Base-by-base conservation (phyloP, 1,284 basidiomycete species). In the Paramarasmius palmivorus region DNA sequence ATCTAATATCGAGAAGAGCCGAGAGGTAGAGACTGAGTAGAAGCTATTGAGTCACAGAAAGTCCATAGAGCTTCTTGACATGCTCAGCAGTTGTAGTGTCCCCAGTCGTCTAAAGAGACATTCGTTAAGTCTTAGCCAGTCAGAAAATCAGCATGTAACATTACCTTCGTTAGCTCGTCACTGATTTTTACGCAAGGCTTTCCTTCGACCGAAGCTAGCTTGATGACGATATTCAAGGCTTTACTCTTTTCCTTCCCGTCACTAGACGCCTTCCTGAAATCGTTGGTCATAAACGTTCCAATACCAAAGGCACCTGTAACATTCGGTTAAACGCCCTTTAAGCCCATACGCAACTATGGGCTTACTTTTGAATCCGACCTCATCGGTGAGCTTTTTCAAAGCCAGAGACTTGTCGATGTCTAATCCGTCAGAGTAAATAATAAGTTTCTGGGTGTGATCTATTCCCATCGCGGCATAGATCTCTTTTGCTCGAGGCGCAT, bases 221-320 rank as follows among this genome's bases (percentile, higher is more conserved):
- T 97, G 73, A 96, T 94, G 38, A 97, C 94, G 68, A 97, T 97
- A 64, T 95, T 96, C 58, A 97, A 73, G 22, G 93, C 83, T 65
- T 86, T 91, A 67, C 88, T 92, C 63, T 80, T 83, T 65, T 84
- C 75, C 22, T 60, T 69, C 12, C 79, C 76, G 5, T 79, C 76
- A 23, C 78, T 84, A 7, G 82, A 84, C 42, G 70, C 63, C 38
- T 77, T 82, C 55, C 67, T 69, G 72, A 93, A 95, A 68, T 95
- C 95, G 64, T 97, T 97, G 9, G 93, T 94, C 12, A 97, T 71
- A 67, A 82, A 89, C 0, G 95, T 98, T 0, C 95, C 95, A 50
- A 98, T 94, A 1, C 95, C 95, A 68, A 93, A 98, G 1, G 88
- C 83, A 46, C 85, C 83, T 83, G 22, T 19, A 29, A 38, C n/a